Evolutionary conservation across 2,329 filamentous ascomycete genomes (phyloP), one percentile per base, ranked within the genome.

Genomic region (Aspergillus udagawae): DNA sequence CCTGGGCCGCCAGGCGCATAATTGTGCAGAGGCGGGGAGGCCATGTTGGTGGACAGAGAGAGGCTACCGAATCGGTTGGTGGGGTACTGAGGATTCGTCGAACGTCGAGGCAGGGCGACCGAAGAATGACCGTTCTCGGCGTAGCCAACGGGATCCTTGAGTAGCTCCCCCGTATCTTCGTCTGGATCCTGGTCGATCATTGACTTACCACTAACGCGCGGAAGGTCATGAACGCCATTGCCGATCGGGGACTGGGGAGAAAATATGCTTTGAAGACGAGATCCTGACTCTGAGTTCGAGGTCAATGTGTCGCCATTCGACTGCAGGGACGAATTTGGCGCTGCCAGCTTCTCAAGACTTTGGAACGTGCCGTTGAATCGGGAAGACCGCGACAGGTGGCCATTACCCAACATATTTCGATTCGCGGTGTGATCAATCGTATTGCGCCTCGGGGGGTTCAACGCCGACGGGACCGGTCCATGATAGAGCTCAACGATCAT

Each of bases 51-150:
- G 66, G 87, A 88, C 56, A 96, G 77, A 8, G 89, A 90, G 53
- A 96, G 77, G 50, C 80, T 83, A 38, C 81, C 81, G 77, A 96
- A 87, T 35, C 85, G 86, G 60, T 81, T 78, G 27, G 90, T 83
- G 7, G 89, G 87, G 42, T 92, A 78, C 58, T 90, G 86, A 27
- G 89, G 86, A 54, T 86, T 89, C 1, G 88, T 92, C 42, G 86
- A 83, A 62, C 87, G 85, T 54, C 90, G 86, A 58, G 82, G 76
- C 49, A 67, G 67, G 12, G 66, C 67, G 44, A 68, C 65, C 52
- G 72, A 74, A 45, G 77, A 75, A 54, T 83, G 79, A 1, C 86
- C 87, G 66, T 86, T 90, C 66, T 92, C 88, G 9, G 89, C 90
- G 65, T 85, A 87, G 9, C 82, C 84, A 56, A 86, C 77, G 1